Percentiles rank a stretch among this genome's conserved stretches.
Conservation (phyloP, 2,329 filamentous ascomycete genomes). For the Dendryphion nanum region DNA sequence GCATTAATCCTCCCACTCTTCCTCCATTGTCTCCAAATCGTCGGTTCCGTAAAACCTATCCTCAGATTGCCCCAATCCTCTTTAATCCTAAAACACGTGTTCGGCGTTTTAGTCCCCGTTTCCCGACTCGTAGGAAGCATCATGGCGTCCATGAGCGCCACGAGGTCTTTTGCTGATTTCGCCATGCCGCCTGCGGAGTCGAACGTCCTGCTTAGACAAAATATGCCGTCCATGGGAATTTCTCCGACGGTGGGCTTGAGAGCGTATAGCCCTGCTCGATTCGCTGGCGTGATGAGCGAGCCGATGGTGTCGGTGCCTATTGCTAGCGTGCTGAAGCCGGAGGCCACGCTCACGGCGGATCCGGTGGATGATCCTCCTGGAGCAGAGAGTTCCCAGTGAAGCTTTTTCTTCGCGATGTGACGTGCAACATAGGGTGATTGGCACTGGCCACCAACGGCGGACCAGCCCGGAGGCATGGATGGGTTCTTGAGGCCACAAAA, state of each 20-base stretch:
- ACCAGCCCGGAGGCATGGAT: slow-evolving; percentile 41
- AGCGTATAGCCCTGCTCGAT: slow-evolving; percentile 39
- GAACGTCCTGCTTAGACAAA: slow-evolving; percentile 33
- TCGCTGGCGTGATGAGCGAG: slow-evolving; percentile 41
- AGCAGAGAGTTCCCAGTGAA: slow-evolving; percentile 38
- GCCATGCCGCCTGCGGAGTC: slow-evolving; percentile 36
- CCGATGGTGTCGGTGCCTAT: slow-evolving; percentile 43
- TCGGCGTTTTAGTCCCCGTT: slow-evolving; percentile 16
- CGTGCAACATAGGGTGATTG: slow-evolving; percentile 40
- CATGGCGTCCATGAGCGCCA: slow-evolving; percentile 32
- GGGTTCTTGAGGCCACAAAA: slow-evolving; percentile 37
- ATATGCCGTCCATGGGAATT: slow-evolving; percentile 37
- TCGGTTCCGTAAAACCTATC: slow-evolving; percentile 37
- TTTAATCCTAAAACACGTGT: slow-evolving; percentile 30
- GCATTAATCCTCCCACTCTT: slow-evolving; percentile 34
- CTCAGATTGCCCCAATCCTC: slow-evolving; percentile 30
- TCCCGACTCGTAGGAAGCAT: slow-evolving; percentile 32
- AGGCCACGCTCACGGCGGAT: slow-evolving; percentile 39
- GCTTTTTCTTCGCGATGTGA: slow-evolving; percentile 36
- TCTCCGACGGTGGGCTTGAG: slow-evolving; percentile 39
- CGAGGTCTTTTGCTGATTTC: slow-evolving; percentile 37
- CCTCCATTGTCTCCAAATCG: slow-evolving; percentile 35
- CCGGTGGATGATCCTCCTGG: slow-evolving; percentile 38
- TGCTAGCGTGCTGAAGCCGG: slow-evolving; percentile 41
- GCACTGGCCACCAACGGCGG: slow-evolving; percentile 39